Conservation (phyloP, 192 early-diverging fungal species). For the Funneliformis geosporum region DNA sequence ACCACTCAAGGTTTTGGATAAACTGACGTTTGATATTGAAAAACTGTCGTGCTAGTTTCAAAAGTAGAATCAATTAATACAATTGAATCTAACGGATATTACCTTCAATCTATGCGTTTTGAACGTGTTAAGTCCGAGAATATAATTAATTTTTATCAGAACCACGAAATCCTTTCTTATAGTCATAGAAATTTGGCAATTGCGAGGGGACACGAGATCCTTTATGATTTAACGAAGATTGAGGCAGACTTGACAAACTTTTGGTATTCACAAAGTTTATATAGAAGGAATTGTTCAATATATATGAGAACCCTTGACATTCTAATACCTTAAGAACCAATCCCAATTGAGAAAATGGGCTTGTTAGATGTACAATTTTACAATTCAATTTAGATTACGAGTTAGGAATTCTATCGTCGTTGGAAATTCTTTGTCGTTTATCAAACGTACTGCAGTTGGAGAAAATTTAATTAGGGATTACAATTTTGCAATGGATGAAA, state of each 20-base stretch:
- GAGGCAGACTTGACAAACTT: slow-evolving; percentile 19
- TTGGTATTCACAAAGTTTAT: slow-evolving; percentile 23
- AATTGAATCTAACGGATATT: not conserved
- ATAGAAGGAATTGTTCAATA: slow-evolving; percentile 30
- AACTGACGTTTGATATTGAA: not conserved
- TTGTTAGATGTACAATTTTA: not conserved
- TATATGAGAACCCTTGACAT: slow-evolving; percentile 13
- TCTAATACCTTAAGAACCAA: slow-evolving; percentile 21
- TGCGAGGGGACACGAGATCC: not conserved
- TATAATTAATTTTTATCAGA: slow-evolving; percentile 17
- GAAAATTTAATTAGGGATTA: slow-evolving; percentile 24
- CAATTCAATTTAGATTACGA: not conserved
- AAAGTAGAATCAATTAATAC: not conserved
- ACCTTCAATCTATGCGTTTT: slow-evolving; percentile 9
- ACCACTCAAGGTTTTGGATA: slow-evolving; percentile 1
- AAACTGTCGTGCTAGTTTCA: not conserved
- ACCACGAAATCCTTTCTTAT: slow-evolving; percentile 22
- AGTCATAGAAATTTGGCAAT: slow-evolving; percentile 17
- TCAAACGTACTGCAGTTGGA: slow-evolving; percentile 21
- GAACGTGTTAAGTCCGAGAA: not conserved
- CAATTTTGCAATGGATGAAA: slow-evolving; percentile 27
- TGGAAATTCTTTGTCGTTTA: slow-evolving; percentile 34
- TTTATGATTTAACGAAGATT: slow-evolving; percentile 28
- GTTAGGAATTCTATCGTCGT: slow-evolving; percentile 18
- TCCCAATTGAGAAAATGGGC: not conserved